Conservation (phyloP, 805 yeast species). For the Brettanomyces naardenensis region DNA sequence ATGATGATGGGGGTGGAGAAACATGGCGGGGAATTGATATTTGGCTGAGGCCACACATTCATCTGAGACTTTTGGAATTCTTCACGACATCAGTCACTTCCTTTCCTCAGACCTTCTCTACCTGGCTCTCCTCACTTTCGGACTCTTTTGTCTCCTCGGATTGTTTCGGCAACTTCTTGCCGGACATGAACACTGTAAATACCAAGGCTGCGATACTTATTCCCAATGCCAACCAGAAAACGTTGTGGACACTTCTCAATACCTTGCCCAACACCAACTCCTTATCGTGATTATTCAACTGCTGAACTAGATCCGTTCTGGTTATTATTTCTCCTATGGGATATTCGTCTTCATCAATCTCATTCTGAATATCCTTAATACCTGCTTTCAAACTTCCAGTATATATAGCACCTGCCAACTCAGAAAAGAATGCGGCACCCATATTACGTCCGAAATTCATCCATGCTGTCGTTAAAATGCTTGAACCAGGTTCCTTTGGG, state of each 20-base stretch:
- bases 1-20: too few relatives aligned
- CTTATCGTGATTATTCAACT: constrained; percentile 9
- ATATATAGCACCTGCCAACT: constrained; percentile 35
- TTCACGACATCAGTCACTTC: too few relatives aligned
- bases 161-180: constrained; percentile 31
- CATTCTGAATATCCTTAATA: constrained; percentile 5
- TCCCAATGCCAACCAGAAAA: constrained; percentile 33
- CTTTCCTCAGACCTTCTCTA: too few relatives aligned
- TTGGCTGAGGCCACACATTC: too few relatives aligned
- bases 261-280: constrained; percentile 14
- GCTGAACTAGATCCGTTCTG: constrained; percentile 3
- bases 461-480: constrained; percentile 39
- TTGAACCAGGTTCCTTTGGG: constrained; percentile 43
- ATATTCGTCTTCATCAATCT: neutral
- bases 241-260: constrained; percentile 32
- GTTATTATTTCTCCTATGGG: constrained; percentile 1
- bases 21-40: too few relatives aligned
- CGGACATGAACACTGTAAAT: constrained; percentile 30
- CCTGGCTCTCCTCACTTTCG: too few relatives aligned
- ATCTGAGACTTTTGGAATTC: too few relatives aligned
- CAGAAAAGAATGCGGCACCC: constrained; percentile 38
- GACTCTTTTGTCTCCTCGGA: constrained; percentile 5
- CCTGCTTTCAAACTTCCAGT: constrained; percentile 20
- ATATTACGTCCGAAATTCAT: constrained; percentile 36
- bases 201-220: constrained; percentile 27